phyloP scores from a whole-genome alignment of 2,329 filamentous ascomycete species.

The Zymoseptoria tritici region DNA sequence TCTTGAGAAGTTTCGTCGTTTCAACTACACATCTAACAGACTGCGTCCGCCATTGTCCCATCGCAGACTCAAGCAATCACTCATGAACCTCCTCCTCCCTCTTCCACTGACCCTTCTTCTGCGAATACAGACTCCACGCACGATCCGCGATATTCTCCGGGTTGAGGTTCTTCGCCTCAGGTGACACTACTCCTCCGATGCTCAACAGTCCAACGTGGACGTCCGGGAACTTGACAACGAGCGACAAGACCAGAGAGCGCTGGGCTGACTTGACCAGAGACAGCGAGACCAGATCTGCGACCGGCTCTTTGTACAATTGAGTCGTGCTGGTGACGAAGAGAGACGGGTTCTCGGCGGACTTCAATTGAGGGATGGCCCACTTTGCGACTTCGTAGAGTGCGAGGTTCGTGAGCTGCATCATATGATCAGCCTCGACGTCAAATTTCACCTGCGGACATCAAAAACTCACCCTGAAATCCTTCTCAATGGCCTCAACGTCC shows the following conservation, averaged over 20 bases:
- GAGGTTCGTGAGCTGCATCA: slow-evolving; percentile 39
- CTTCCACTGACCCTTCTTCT: slow-evolving; percentile 30
- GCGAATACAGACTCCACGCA: slow-evolving; percentile 40
- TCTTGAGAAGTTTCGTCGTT: too few relatives aligned
- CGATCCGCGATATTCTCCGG: slow-evolving; percentile 41
- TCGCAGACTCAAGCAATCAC: neutral
- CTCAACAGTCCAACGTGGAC: slow-evolving; percentile 44
- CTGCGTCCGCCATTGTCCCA: neutral
- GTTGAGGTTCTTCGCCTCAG: slow-evolving; percentile 36
- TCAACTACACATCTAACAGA: neutral
- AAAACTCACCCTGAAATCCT: slow-evolving; percentile 42
- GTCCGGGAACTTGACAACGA: slow-evolving; percentile 37
- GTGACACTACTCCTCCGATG: slow-evolving; percentile 39
- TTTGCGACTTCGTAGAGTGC: slow-evolving; percentile 43
- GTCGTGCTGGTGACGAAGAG: slow-evolving; percentile 44
- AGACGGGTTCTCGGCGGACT: slow-evolving; percentile 34
- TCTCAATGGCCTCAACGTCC: slow-evolving; percentile 39
- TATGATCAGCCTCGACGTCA: neutral
- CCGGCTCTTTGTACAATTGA: slow-evolving; percentile 41
- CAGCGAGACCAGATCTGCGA: slow-evolving; percentile 42
- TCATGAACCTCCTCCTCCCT: slow-evolving; percentile 36
- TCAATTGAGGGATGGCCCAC: slow-evolving; percentile 40
- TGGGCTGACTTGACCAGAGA: slow-evolving; percentile 47
- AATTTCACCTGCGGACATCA: neutral
- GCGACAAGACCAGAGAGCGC: slow-evolving; percentile 41